Base-by-base conservation (phyloP, 2,329 filamentous ascomycete genomes). In the Neonectria punicea region DNA sequence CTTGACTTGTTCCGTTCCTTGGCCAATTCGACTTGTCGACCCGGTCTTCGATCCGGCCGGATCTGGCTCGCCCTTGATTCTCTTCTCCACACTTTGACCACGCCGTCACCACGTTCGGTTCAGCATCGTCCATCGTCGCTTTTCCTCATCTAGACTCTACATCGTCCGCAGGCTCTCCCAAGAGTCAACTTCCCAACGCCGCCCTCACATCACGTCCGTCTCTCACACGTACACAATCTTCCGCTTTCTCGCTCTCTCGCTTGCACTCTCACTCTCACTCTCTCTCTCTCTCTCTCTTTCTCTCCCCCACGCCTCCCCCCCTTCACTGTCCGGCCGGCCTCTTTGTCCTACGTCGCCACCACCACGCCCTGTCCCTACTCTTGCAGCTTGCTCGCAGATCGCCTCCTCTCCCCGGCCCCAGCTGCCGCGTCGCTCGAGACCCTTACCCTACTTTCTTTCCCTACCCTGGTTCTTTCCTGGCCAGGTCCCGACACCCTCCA, bases 361-460 rank as follows among this genome's bases (percentile, higher is more conserved):
- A 57, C 47, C 20, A 32, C 53, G 53, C 58, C 47, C 58, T 67
- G 28, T 54, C 59, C 61, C 67, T 70, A 70, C 66, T 68, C 70
- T 72, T 69, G 66, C 67, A 72, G 69, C 70, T 65, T 68, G 53
- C 65, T 68, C 69, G 70, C 68, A 73, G 67, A 73, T 73, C 70
- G 55, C 63, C 62, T 73, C 64, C 61, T 56, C 63, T 65, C 58
- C 66, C 66, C 70, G 65, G 69, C 68, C 67, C 69, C 67, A 64
- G 67, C 67, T 71, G 66, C 64, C 61, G 66, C 68, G 67, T 70
- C 67, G 51, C 54, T 73, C 67, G 63, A 61, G 63, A 63, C 53
- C 68, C 62, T 56, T 68, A 60, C 61, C 65, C 64, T 71, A 57
- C 62, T 58, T 67, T 54, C 58, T 50, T 58, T 63, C 61, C 62